Evolutionary conservation across 345 rosid genomes (phyloP).

Genomic region (Gossypium ekmanianum): DNA sequence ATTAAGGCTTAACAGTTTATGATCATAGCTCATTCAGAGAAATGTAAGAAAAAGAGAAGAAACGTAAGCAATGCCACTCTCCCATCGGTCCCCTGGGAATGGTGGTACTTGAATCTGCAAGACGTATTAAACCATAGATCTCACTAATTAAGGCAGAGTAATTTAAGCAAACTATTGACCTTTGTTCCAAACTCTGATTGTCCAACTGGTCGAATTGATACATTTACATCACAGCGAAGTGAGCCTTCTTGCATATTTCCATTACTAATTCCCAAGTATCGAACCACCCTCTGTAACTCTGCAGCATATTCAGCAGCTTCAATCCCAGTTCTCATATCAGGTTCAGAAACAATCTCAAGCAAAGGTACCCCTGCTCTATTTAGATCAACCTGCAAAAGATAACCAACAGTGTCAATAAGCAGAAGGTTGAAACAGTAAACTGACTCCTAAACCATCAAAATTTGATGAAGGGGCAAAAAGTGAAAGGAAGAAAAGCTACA

Average conservation of each 20-base stretch:
- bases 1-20: background rate
- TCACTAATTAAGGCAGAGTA: background rate
- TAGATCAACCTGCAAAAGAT: constrained; percentile 63
- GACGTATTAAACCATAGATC: background rate
- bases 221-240: constrained; percentile 92
- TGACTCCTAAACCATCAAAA: background rate
- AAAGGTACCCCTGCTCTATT: constrained; percentile 98
- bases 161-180: constrained; percentile 36
- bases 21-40: background rate
- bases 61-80: background rate
- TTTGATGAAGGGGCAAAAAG: background rate
- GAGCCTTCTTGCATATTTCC: constrained; percentile 99
- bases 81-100: background rate
- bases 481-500: background rate
- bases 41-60: background rate
- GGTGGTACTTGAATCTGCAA: background rate
- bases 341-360: constrained; percentile 96
- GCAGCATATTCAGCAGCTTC: constrained; percentile 87
- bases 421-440: background rate
- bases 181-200: constrained; percentile 84
- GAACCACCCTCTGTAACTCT: constrained; percentile 81
- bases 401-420: constrained; percentile 16
- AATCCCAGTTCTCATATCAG: constrained; percentile 88
- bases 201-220: constrained; percentile 83
- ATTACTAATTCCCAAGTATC: constrained; percentile 77